Evolutionary conservation across 192 early-diverging fungal species (phyloP), one percentile per base, ranked within the genome.

Genomic region (Backusella mclennaniae): DNA sequence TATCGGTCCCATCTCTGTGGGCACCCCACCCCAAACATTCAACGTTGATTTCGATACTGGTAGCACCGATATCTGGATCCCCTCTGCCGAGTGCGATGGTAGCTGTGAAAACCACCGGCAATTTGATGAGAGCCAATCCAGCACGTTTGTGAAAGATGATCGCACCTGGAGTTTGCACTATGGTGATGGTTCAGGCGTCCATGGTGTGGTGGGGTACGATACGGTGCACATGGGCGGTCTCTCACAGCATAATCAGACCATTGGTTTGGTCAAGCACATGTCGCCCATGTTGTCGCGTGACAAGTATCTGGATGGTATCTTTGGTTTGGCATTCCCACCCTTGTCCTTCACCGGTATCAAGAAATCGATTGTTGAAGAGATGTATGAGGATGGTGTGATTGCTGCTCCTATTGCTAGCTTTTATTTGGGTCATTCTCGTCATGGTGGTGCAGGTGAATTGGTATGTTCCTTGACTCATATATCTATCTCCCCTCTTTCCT

Each of bases 41-140:
- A 86, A 88, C 17, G 80, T 93, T 71, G 88, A 87, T 35, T 91
- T 94, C 72, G 93, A 94, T 70, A 94, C 93, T 0, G 93, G 93
- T 7, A 92, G 90, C n/a, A 84, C 88, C 31, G 90, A 92, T 80
- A 77, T 94, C 46, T 94, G 93, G 91, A 59, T 88, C 17, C 80
- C 87, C 12, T 77, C 80, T 38, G 67, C 70, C 6, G 52, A 71
- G 0, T 88, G 85, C 42, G 68, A 44, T 33, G 26, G 26, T 17
- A 76, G 52, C 6, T 72, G 77, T 35, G 76, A 49, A 6, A 71
- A 66, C 3, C 85, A 83, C 36, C 71, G 76, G 21, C 69, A 69
- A 19, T 79, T 84, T 12, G 73, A 77, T 15, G 73, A 81, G 9
- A 68, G 49, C 0, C 4, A 67, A 4, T 86, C 86, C 0, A 79